These are phyloP conservation scores for Nothophytophthora sp. DNA, from an alignment of 352 stramenopile genomes.

Conservation along the genomic window DNA sequence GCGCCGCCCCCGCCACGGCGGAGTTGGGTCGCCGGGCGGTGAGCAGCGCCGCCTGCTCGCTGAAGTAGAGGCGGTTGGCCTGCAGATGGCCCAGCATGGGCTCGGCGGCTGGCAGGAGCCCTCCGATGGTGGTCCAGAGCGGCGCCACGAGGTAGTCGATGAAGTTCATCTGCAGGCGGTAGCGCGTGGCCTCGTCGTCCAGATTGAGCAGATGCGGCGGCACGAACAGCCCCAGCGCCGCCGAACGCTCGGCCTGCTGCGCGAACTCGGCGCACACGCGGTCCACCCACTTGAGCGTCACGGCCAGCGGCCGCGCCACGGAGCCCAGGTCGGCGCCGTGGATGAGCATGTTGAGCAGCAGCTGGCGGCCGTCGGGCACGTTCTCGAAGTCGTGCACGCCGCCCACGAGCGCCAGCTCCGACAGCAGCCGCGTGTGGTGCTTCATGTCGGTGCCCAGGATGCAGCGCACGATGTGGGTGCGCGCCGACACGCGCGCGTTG, in stretches of 20 bases:
- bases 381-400: slow-evolving; percentile 55
- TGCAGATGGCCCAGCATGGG: slow-evolving; percentile 50
- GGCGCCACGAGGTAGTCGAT: slow-evolving; percentile 84
- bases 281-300: slow-evolving; percentile 70
- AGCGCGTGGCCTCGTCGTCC: slow-evolving; percentile 64
- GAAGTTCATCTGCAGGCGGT: slow-evolving; percentile 80
- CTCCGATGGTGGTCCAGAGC: slow-evolving; percentile 63
- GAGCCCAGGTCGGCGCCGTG: slow-evolving; percentile 77
- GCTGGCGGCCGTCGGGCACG: slow-evolving; percentile 61
- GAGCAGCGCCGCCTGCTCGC: slow-evolving; percentile 55
- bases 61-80: slow-evolving; percentile 73
- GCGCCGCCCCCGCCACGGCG: neutral
- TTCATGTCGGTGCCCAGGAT: slow-evolving; percentile 87
- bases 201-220: slow-evolving; percentile 77
- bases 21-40: slow-evolving; percentile 20
- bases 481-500: slow-evolving; percentile 41
- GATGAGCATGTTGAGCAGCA: slow-evolving; percentile 86
- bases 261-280: slow-evolving; percentile 81
- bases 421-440: slow-evolving; percentile 73
- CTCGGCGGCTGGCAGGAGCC: slow-evolving; percentile 56
- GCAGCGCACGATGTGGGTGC: slow-evolving; percentile 69
- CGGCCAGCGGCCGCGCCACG: slow-evolving; percentile 42
- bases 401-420: slow-evolving; percentile 44
- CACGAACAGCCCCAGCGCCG: slow-evolving; percentile 58
- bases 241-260: slow-evolving; percentile 61